Evolutionary conservation across 1,139 yeast species (phyloP).

Genomic region (Geotrichum candidum): DNA sequence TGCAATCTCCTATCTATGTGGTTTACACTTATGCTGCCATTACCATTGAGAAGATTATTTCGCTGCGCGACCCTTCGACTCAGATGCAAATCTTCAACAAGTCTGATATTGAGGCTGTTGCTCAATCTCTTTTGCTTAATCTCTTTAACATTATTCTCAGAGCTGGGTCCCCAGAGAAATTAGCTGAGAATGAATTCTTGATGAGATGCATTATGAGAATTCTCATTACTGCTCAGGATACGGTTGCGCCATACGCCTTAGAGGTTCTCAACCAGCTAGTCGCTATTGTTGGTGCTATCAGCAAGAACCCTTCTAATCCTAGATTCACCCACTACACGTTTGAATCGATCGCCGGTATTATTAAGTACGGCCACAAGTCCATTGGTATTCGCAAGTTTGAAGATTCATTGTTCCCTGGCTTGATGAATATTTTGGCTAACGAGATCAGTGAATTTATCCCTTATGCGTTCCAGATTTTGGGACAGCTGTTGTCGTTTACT

Average conservation of each 20-base stretch:
- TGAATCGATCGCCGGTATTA: conserved; percentile 75
- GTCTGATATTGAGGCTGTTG: conserved; percentile 56
- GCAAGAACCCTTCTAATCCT: conserved; percentile 93
- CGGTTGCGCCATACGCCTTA: conserved; percentile 39
- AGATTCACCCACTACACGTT: conserved; percentile 84
- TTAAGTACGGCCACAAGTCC: conserved; percentile 46
- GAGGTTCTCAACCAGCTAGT: conserved; percentile 55
- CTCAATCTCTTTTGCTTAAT: conserved; percentile 52
- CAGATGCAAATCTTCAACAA: conserved; percentile 59
- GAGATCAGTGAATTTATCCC: conserved; percentile 95
- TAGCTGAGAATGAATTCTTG: conserved; percentile 91
- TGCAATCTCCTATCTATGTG: conserved; percentile 60
- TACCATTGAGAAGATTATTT: conserved; percentile 80
- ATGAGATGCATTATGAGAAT: conserved; percentile 87
- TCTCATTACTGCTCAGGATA: conserved; percentile 66
- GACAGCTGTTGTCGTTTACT: conserved; percentile 64
- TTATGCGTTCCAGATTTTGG: conserved; percentile 80
- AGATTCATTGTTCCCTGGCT: conserved; percentile 56
- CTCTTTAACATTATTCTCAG: conserved; percentile 61
- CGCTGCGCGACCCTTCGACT: conserved; percentile 52
- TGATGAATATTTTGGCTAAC: conserved; percentile 61
- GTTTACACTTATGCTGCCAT: conserved; percentile 92
- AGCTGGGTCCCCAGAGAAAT: conserved; percentile 71
- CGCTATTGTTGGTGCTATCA: conserved; percentile 60
- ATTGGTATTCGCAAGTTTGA: conserved; percentile 42